Percentiles rank a stretch among this genome's conserved stretches.
These are phyloP conservation scores for Bremia lactucae DNA, from an alignment of 352 stramenopile species.

Conservation along the genomic window DNA sequence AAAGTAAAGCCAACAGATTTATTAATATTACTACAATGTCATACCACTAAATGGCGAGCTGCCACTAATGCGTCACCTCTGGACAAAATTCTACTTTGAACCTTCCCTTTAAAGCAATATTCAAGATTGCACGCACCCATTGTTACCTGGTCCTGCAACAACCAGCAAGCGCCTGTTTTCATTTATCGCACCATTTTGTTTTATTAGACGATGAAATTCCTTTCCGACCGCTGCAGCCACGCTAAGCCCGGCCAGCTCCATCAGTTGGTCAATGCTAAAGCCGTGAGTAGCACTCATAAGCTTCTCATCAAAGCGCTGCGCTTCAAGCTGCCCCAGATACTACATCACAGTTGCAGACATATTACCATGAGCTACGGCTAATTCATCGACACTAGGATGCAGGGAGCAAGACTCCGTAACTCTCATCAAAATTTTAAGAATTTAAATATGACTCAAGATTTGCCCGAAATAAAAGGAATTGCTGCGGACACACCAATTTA, in stretches of 20 bases:
- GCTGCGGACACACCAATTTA: too few species aligned
- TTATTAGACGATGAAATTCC: slow-evolving; percentile 21
- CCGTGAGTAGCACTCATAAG: slow-evolving; percentile 83
- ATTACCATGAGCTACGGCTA: neutral
- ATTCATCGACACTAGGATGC: too few species aligned
- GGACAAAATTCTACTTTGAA: neutral
- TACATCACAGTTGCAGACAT: slow-evolving; percentile 7
- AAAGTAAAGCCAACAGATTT: too few species aligned
- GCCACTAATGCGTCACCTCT: slow-evolving; percentile 97
- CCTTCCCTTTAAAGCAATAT: neutral
- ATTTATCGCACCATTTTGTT: slow-evolving; percentile 5
- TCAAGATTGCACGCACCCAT: slow-evolving; percentile 80
- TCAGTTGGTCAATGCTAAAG: slow-evolving; percentile 95
- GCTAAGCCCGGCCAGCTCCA: slow-evolving; percentile 96
- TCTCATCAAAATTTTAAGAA: too few species aligned
- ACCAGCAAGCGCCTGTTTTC: slow-evolving; percentile 84
- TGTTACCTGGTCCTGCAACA: slow-evolving; percentile 97
- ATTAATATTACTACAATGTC: neutral
- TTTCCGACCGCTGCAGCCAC: slow-evolving; percentile 88
- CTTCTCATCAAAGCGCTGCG: slow-evolving; percentile 79
- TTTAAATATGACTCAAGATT: too few species aligned
- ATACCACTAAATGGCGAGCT: slow-evolving; percentile 90
- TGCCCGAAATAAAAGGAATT: too few species aligned
- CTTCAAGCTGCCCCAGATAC: slow-evolving; percentile 63
- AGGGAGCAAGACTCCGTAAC: too few species aligned